Evolutionary conservation across 768 basidiomycete species (phyloP), one percentile per base, ranked within the genome.

Genomic region (Tulasnella sp.): DNA sequence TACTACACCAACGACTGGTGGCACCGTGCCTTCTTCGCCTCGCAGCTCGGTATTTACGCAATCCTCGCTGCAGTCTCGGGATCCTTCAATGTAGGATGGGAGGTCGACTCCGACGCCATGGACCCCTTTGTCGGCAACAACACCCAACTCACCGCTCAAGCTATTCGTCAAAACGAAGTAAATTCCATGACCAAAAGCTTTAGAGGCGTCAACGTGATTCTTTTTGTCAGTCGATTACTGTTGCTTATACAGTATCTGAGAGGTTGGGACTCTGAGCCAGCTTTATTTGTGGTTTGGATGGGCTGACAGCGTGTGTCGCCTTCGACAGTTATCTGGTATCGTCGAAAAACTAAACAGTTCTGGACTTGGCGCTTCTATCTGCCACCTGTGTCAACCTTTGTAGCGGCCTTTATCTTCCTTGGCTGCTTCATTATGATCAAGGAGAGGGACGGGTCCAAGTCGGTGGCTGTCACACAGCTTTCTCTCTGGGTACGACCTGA

Each of bases 1-100:
- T 74, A 42, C 18, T 74, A 74, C 46, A 74, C 73, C 16, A 74
- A 74, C 46, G 73, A 74, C 38, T 74, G 73, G 73, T 74, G 73
- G 73, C 73, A 74, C 38, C 73, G 73, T 5, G 46, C 31, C 19
- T 16, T 74, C 7, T 74, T 74, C 27, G 46, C 46, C 6, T 48
- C 46, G 3, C 73, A 74, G 31, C 40, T 74, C 21, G 40, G 34
- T 6, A 40, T 48, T 14, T 74, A 74, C 31, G 73, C 40, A 14
- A 48, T 42, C 14, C 46, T 74, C 40, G 73, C 73, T 31, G 73
- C 73, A 8, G 40, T 74, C 62, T 68, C 62, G 7, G 62, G 62
- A 0, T 68, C 62, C 27, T 68, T 68, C 62, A 68, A 68, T 12
- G 62, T 68, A 5, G 62, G 62, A 27, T 68, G 62, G 62, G 62